Conservation (phyloP, 257 asterid genomes). For the Nicotiana paniculata region DNA sequence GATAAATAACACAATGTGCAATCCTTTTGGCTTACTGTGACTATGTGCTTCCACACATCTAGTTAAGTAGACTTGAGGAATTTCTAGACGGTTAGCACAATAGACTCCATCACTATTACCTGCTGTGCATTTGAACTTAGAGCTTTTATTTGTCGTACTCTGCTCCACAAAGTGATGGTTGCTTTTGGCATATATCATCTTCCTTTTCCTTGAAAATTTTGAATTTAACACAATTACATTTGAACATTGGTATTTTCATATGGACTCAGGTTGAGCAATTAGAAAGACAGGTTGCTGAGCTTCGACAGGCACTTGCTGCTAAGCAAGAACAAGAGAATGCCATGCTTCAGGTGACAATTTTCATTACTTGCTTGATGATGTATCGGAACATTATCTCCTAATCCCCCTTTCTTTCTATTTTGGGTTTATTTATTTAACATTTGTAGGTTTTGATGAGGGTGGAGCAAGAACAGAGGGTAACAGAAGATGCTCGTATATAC, state of each 20-base stretch:
- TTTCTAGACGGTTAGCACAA: neutral
- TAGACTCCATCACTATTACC: neutral
- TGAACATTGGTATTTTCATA: conserved; percentile 9
- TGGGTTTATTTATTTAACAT: conserved; percentile 2
- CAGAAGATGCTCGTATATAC: conserved; percentile 94
- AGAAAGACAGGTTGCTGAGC: conserved; percentile 61
- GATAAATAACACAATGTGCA: neutral
- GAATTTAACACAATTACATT: neutral
- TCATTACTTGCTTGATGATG: conserved; percentile 6
- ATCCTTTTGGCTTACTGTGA: neutral
- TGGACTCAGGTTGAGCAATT: conserved; percentile 81
- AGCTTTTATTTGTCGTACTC: neutral
- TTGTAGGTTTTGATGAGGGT: conserved; percentile 86
- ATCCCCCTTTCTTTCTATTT: neutral
- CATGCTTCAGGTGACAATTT: conserved; percentile 75
- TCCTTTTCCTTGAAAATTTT: neutral
- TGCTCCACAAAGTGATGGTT: neutral
- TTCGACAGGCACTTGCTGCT: conserved; percentile 64
- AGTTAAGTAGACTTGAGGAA: neutral
- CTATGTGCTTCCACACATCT: neutral
- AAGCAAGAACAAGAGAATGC: conserved; percentile 98
- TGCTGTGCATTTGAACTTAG: neutral
- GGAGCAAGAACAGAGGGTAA: conserved; percentile 96
- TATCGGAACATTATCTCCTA: neutral
- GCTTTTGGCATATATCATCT: neutral